These are phyloP conservation scores for Aspergillus neoniger DNA, from an alignment of 2,329 filamentous ascomycete species.

Conservation along the genomic window DNA sequence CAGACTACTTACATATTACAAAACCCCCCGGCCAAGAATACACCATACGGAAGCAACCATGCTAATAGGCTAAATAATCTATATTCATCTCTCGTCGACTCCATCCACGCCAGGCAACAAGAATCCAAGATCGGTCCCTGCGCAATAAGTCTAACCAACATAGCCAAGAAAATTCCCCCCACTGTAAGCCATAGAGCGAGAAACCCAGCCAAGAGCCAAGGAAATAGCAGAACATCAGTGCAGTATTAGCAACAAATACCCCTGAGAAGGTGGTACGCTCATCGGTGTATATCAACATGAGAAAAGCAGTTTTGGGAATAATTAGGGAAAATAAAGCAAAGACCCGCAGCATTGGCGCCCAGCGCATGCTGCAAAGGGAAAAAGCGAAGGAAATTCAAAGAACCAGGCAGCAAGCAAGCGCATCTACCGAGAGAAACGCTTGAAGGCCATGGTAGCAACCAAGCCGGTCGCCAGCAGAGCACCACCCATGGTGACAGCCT, in stretches of 20 bases:
- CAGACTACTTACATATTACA: neutral
- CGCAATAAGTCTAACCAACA: neutral
- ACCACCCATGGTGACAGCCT: conserved; percentile 53
- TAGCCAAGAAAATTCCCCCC: neutral
- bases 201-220: neutral
- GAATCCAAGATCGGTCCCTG: neutral
- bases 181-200: neutral
- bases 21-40: neutral
- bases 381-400: neutral
- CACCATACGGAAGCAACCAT: neutral
- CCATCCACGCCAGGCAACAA: conserved; percentile 1
- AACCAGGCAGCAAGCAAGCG: neutral
- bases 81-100: conserved; percentile 1
- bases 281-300: conserved; percentile 5
- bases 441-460: conserved; percentile 43
- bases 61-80: neutral
- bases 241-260: conserved; percentile 5
- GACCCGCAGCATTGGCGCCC: conserved; percentile 22
- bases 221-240: neutral
- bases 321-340: neutral
- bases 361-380: conserved; percentile 22
- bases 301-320: neutral
- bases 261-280: conserved; percentile 1
- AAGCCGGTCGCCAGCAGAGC: conserved; percentile 50
- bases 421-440: conserved; percentile 38